phyloP scores from a whole-genome alignment of 108 stramenopile genomes.

The Fistulifera pelliculosa region DNA sequence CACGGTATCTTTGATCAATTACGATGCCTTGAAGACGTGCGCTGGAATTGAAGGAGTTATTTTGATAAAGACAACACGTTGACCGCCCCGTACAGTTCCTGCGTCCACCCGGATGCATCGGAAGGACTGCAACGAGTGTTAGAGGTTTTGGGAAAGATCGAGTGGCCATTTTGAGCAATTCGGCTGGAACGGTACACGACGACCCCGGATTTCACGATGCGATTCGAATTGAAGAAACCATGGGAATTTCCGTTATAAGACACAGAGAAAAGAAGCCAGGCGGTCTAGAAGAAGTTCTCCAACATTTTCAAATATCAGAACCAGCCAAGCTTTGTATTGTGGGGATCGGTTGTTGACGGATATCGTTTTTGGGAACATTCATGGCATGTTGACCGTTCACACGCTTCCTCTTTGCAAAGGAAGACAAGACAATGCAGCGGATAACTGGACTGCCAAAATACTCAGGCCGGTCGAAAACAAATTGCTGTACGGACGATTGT shows the following conservation, averaged over 20 bases:
- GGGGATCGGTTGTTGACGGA: slow-evolving; percentile 92
- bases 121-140: slow-evolving; percentile 55
- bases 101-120: slow-evolving; percentile 50
- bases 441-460: slow-evolving; percentile 62
- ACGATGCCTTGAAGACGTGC: slow-evolving; percentile 54
- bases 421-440: slow-evolving; percentile 45
- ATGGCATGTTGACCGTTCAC: slow-evolving; percentile 92
- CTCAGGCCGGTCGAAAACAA: slow-evolving; percentile 66
- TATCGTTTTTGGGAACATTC: slow-evolving; percentile 89
- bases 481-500: slow-evolving; percentile 63
- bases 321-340: slow-evolving; percentile 79
- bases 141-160: slow-evolving; percentile 62
- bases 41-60: slow-evolving; percentile 73
- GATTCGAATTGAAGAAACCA: slow-evolving; percentile 50
- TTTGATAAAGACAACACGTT: slow-evolving; percentile 95
- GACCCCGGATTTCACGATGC: slow-evolving; percentile 75
- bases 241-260: slow-evolving; percentile 84
- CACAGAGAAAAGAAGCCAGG: slow-evolving; percentile 91
- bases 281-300: slow-evolving; percentile 69
- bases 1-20: slow-evolving; percentile 72
- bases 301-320: slow-evolving; percentile 68
- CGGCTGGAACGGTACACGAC: slow-evolving; percentile 81
- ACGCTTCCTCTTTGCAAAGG: slow-evolving; percentile 62
- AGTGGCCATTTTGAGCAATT: slow-evolving; percentile 88
- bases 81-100: slow-evolving; percentile 83